Evolutionary conservation across 1,284 basidiomycete genomes (phyloP).

Genomic region (Meripilus lineatus): DNA sequence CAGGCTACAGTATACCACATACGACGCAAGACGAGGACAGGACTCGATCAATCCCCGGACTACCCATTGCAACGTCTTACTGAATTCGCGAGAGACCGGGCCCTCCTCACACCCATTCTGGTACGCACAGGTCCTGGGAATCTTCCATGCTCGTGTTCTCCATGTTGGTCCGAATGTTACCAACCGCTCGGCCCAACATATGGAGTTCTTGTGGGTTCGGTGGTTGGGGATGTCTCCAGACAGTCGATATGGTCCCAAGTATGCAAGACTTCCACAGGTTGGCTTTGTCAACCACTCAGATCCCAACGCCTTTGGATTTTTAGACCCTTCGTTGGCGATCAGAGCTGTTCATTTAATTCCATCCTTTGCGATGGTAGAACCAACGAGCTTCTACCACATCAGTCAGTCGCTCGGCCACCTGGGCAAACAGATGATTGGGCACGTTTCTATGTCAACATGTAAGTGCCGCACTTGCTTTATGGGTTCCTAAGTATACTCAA

Average conservation of each 20-base stretch:
- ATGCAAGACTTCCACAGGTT: slow-evolving; percentile 18
- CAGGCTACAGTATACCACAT: slow-evolving; percentile 27
- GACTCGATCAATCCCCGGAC: slow-evolving; percentile 30
- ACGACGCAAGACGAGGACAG: slow-evolving; percentile 27
- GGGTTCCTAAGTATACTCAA: background rate
- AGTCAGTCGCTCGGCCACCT: background rate
- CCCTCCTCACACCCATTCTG: too few species aligned
- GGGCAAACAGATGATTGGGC: slow-evolving; percentile 2
- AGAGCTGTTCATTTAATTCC: slow-evolving; percentile 30
- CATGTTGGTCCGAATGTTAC: background rate
- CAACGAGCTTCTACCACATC: slow-evolving; percentile 8
- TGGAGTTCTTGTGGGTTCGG: slow-evolving; percentile 34
- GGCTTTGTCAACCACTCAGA: slow-evolving; percentile 18
- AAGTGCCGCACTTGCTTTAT: background rate
- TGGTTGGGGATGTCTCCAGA: slow-evolving; percentile 27
- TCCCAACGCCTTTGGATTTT: slow-evolving; percentile 16
- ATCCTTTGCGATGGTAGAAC: slow-evolving; percentile 23
- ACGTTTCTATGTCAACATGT: slow-evolving; percentile 10
- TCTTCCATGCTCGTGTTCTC: slow-evolving; percentile 4
- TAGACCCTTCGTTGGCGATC: slow-evolving; percentile 24
- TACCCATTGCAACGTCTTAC: slow-evolving; percentile 31
- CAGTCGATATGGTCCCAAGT: slow-evolving; percentile 13
- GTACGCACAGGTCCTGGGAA: slow-evolving; percentile 2
- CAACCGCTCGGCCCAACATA: slow-evolving; percentile 2
- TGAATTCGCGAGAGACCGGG: slow-evolving; percentile 24